Evolutionary conservation across 2,329 filamentous ascomycete genomes (phyloP), one percentile per base, ranked within the genome.

Genomic region (Exophiala xenobiotica): DNA sequence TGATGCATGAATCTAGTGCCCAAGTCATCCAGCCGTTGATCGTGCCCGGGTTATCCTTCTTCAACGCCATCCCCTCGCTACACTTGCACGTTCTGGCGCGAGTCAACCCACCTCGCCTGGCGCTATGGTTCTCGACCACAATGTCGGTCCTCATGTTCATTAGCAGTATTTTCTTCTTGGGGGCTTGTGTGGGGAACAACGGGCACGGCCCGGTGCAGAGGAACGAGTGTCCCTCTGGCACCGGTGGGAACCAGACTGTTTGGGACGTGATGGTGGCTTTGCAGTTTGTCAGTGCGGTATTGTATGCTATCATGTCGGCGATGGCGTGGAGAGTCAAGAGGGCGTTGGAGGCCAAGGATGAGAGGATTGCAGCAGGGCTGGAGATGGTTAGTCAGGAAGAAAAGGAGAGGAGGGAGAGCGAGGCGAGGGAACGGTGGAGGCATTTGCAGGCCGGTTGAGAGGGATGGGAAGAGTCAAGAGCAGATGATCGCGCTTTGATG

Each of bases 1-100:
- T 31, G 31, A 41, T 22, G 11, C 31, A 5, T 40, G 16, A 14
- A 16, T 24, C 27, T 24, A 58, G 48, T 41, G 48, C 50, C 9
- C 53, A 57, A 40, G 54, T 62, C 33, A 59, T 62, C 35, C 59
- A 62, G 27, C 57, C 59, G 6, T 49, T 62, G 9, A 55, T 61
- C 49, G 50, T 60, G 16, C 58, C 59, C 9, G 58, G 55, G 4
- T 20, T 60, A 11, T 52, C 53, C 19, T 60, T 62, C 48, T 62
- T 62, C 56, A 62, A 62, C 44, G 52, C 59, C 11, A 57, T 62
- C 23, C 58, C 59, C 1, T 56, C 51, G 6, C 51, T 58, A 12
- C 59, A 62, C 39, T 37, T 62, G 19, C 58, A 60, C 38, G 53
- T 61, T 4, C 50, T 62, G 24, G 59, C 58, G 4, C 56, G 58